Percentiles rank a stretch among this genome's conserved stretches.
Conservation (phyloP, 2,329 filamentous ascomycete genomes). For the Xylariaceae sp. region DNA sequence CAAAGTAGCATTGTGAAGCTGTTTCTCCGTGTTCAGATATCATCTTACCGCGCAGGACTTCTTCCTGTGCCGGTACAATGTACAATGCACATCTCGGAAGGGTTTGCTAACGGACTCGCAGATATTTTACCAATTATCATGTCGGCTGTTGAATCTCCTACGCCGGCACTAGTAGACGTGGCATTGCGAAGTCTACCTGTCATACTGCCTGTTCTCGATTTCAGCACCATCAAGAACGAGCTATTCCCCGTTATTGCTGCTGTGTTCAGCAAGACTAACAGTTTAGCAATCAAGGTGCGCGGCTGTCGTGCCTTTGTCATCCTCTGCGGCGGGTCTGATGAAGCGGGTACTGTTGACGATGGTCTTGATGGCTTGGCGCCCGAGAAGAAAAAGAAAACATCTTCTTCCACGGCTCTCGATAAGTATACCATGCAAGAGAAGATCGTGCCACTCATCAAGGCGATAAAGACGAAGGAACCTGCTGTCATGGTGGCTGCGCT, state of each 20-base stretch:
- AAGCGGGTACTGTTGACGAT: slow-evolving; percentile 53
- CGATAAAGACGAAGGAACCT: slow-evolving; percentile 95
- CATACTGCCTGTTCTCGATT: slow-evolving; percentile 86
- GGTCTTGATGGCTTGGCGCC: slow-evolving; percentile 69
- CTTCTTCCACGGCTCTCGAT: slow-evolving; percentile 76
- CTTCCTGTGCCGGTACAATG: not conserved
- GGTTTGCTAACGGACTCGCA: slow-evolving; percentile 32
- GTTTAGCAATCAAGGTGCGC: slow-evolving; percentile 88
- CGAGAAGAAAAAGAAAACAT: slow-evolving; percentile 55
- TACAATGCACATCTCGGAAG: not conserved
- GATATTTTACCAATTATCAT: slow-evolving; percentile 85
- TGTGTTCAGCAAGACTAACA: slow-evolving; percentile 91
- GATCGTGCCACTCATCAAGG: slow-evolving; percentile 83
- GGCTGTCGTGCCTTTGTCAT: slow-evolving; percentile 86
- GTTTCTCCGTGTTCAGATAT: not conserved
- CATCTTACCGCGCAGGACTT: not conserved
- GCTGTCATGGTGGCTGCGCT: slow-evolving; percentile 95
- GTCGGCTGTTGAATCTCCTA: slow-evolving; percentile 80
- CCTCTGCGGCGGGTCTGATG: slow-evolving; percentile 72
- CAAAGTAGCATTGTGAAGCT: no score
- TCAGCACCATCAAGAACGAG: slow-evolving; percentile 94
- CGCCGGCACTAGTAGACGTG: slow-evolving; percentile 83
- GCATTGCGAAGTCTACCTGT: slow-evolving; percentile 72
- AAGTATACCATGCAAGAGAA: slow-evolving; percentile 99
- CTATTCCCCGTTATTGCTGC: slow-evolving; percentile 86